phyloP scores from a whole-genome alignment of 2,329 filamentous ascomycete genomes.

The Paecilomyces fulvus region DNA sequence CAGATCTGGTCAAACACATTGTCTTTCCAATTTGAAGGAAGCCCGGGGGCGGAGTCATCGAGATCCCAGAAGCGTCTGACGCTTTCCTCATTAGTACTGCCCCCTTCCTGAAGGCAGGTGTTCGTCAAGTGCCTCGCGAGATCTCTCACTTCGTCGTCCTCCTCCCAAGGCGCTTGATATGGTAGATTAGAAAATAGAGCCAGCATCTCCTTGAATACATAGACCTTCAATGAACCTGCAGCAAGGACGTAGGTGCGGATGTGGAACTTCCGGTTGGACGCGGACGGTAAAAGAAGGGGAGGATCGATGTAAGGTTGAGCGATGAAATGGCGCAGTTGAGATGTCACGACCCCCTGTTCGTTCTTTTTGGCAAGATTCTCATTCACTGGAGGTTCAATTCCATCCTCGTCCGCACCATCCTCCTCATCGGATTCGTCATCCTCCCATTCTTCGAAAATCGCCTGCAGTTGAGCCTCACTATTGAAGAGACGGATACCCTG shows the following conservation, averaged over 20 bases:
- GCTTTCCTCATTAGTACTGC: slow-evolving; percentile 48
- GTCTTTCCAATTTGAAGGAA: slow-evolving; percentile 42
- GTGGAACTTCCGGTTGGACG: slow-evolving; percentile 78
- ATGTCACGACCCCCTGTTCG: slow-evolving; percentile 61
- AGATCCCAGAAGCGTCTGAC: slow-evolving; percentile 72
- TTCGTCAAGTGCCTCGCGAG: slow-evolving; percentile 83
- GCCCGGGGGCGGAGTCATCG: slow-evolving; percentile 29
- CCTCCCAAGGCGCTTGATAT: slow-evolving; percentile 56
- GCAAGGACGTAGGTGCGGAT: slow-evolving; percentile 86
- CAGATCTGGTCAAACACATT: slow-evolving; percentile 68
- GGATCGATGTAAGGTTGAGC: slow-evolving; percentile 91
- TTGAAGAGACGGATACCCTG: slow-evolving; percentile 88
- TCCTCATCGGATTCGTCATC: slow-evolving; percentile 49
- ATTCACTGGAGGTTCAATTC: slow-evolving; percentile 26
- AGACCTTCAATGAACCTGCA: slow-evolving; percentile 66
- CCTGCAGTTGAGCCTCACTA: slow-evolving; percentile 72
- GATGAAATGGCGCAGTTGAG: slow-evolving; percentile 90
- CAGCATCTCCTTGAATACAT: slow-evolving; percentile 85
- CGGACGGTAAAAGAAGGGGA: slow-evolving; percentile 61
- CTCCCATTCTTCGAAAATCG: slow-evolving; percentile 90
- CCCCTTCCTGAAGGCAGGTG: slow-evolving; percentile 72
- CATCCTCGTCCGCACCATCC: slow-evolving; percentile 26
- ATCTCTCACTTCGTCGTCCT: slow-evolving; percentile 38
- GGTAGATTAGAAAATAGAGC: slow-evolving; percentile 75
- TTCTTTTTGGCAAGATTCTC: slow-evolving; percentile 13